A percentile compares a stretch with the other conserved stretches of the same genome.
These are phyloP conservation scores for Monascus purpureus DNA, from an alignment of 495 filamentous ascomycete genomes.

Conservation along the genomic window DNA sequence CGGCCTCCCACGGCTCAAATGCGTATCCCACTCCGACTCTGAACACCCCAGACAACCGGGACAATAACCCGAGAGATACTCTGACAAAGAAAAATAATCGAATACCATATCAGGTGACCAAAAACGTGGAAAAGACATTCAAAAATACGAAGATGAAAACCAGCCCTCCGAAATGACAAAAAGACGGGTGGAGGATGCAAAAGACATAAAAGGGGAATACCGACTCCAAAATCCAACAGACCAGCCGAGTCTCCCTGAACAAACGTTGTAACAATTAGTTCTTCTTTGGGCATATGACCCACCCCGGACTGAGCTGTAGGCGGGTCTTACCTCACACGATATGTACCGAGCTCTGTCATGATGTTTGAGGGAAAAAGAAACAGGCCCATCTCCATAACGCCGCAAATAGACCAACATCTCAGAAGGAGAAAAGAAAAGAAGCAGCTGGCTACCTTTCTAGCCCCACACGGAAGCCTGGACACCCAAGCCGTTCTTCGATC, in stretches of 20 bases:
- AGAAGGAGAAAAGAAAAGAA: constrained; percentile 1
- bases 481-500: constrained; percentile 52
- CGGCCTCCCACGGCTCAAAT: background rate
- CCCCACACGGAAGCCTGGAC: constrained; percentile 71
- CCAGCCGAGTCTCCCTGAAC: constrained; percentile 10
- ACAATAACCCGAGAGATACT: constrained; percentile 2
- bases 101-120: constrained; percentile 5
- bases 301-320: constrained; percentile 6
- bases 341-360: constrained; percentile 16
- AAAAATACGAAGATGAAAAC: too few relatives aligned
- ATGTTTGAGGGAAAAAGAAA: constrained; percentile 10
- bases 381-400: constrained; percentile 15
- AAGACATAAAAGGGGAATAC: constrained; percentile 13
- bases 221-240: constrained; percentile 18
- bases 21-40: constrained; percentile 1
- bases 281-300: constrained; percentile 8
- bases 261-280: constrained; percentile 14
- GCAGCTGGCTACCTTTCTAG: constrained; percentile 22
- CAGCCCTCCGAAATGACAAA: too few relatives aligned
- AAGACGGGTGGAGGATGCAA: constrained; percentile 6
- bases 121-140: too few relatives aligned
- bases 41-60: background rate
- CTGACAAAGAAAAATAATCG: constrained; percentile 4
- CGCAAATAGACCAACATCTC: constrained; percentile 4
- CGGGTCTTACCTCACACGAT: constrained; percentile 11